Base-by-base conservation (phyloP, 768 basidiomycete species). In the Russula lepida region DNA sequence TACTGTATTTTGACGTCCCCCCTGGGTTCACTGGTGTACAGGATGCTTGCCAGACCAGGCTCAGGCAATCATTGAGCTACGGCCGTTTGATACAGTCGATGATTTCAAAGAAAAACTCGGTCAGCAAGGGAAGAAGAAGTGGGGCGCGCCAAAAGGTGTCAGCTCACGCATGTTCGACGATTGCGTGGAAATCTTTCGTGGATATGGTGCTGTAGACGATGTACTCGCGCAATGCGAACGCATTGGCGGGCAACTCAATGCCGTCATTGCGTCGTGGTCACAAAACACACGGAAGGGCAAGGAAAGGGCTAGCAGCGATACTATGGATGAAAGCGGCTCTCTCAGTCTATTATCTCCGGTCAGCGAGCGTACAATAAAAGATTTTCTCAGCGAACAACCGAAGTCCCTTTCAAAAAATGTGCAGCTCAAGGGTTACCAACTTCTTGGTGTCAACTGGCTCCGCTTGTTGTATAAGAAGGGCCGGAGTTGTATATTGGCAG, bases 391-490 rank as follows among this genome's bases (percentile, higher is more conserved):
- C 48, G 72, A 75, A 39, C 94, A 97, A 68, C 97, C 97, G 9
- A 73, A 79, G 13, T 71, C 81, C 32, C 74, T 97, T 9, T 77
- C 82, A 44, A 75, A 84, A 32, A 81, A 80, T 49, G 84, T 95
- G 60, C 78, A 77, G 68, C 77, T 99, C 68, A 99, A 99, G 77
- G 95, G 95, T 67, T 99, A 99, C 72, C 95, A 99, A 73, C 77
- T 98, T 60, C 79, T 98, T 59, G 97, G 97, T n/a, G 81, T 99
- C 56, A 99, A 98, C 71, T 99, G 97, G 97, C 77, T 99, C 65
- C 85, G 92, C 73, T 74, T 98, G 23, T 76, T 98, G 54, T 94
- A 93, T 72, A 79, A 78, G 60, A 84, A 82, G 68, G 81, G 81
- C 60, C 79, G 89, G 54, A 95, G 92, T 65, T 98, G 95, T 72